Evolutionary conservation across 2,329 filamentous ascomycete genomes (phyloP).

Genomic region (Calycina herbarum): DNA sequence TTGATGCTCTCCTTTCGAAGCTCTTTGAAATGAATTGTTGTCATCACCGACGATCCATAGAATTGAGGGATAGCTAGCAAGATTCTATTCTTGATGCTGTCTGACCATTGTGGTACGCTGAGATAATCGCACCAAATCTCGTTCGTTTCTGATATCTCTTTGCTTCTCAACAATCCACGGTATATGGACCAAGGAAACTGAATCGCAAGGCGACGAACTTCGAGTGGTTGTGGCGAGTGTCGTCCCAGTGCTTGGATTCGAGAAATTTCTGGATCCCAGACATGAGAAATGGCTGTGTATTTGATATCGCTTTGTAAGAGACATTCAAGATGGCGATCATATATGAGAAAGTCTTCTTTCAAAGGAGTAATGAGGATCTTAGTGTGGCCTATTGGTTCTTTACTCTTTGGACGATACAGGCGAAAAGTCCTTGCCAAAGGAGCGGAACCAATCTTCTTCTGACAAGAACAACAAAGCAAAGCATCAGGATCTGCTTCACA

Average conservation of each 20-base stretch:
- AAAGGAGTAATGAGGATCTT: not conserved
- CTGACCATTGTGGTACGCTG: constrained; percentile 11
- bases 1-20: not conserved
- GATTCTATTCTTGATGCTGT: constrained; percentile 3
- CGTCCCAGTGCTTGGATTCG: not conserved
- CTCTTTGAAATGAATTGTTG: not conserved
- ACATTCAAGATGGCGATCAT: not conserved
- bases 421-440: constrained; percentile 1
- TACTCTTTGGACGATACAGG: not conserved
- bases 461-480: not conserved
- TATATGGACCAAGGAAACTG: not conserved
- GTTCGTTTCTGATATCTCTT: not conserved
- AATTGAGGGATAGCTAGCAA: constrained; percentile 2
- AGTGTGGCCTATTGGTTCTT: too few species aligned
- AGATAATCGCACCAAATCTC: constrained; percentile 12
- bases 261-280: constrained; percentile 7
- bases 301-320: not conserved
- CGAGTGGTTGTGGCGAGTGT: not conserved
- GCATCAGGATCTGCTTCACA: not conserved
- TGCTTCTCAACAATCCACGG: not conserved
- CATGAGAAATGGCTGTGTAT: not conserved
- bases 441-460: not conserved
- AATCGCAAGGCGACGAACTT: not conserved
- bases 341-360: not conserved
- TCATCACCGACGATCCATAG: not conserved